Evolutionary conservation across 108 stramenopile species (phyloP).

Genomic region (Fragilariopsis cylindrus): DNA sequence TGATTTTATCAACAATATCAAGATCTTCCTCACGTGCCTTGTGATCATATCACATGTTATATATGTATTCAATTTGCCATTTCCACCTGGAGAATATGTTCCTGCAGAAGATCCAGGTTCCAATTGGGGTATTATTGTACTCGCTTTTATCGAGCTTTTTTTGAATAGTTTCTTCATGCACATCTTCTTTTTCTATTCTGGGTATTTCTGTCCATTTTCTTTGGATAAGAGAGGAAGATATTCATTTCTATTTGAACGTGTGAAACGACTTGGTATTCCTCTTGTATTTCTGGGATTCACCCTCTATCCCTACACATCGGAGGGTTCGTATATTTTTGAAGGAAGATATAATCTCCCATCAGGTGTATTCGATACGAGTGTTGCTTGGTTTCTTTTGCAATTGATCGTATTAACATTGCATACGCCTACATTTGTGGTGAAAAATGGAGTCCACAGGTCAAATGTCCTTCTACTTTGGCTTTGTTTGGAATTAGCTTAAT

Average conservation of each 20-base stretch:
- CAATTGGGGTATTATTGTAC: not conserved
- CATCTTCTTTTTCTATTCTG: not conserved
- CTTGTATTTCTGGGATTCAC: not conserved
- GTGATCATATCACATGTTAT: not conserved
- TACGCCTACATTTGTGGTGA: not conserved
- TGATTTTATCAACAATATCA: not conserved
- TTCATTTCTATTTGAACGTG: not conserved
- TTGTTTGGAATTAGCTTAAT: not conserved
- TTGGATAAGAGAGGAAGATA: not conserved
- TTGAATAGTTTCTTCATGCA: not conserved
- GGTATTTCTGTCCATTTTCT: not conserved
- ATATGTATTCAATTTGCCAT: too few species aligned
- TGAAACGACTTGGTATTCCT: not conserved
- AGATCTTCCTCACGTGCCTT: not conserved
- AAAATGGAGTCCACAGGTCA: not conserved
- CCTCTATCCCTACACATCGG: not conserved
- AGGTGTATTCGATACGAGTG: not conserved
- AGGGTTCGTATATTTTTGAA: too few species aligned
- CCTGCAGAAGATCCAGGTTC: too few species aligned
- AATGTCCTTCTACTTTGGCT: not conserved
- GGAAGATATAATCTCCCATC: too few species aligned
- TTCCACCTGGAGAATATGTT: too few species aligned
- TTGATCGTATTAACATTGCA: not conserved
- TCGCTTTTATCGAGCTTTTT: not conserved
- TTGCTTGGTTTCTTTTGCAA: not conserved